phyloP scores from a whole-genome alignment of 306 rosid genomes.

The Sesbania bispinosa region DNA sequence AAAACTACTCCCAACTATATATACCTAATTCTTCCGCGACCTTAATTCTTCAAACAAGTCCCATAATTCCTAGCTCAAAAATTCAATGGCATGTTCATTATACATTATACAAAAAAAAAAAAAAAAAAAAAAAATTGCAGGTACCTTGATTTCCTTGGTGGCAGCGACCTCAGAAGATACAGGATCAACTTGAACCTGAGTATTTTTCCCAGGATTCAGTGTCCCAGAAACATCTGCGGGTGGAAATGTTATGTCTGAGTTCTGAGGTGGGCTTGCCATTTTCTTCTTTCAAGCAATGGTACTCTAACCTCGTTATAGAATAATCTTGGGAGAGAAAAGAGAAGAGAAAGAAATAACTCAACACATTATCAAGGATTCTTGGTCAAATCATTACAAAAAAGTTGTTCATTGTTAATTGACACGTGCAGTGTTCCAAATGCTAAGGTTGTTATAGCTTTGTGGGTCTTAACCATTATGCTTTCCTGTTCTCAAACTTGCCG shows the following conservation, averaged over 20 bases:
- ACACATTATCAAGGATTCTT: constrained; percentile 3
- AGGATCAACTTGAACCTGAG: constrained; percentile 41
- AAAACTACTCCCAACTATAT: too few relatives aligned
- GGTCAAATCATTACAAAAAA: neutral
- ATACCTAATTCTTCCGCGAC: too few relatives aligned
- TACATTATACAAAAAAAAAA: neutral
- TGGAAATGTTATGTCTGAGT: constrained; percentile 42
- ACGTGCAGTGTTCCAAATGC: constrained; percentile 22
- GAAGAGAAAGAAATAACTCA: neutral
- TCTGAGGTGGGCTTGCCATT: constrained; percentile 46
- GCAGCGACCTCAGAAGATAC: constrained; percentile 43
- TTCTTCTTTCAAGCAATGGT: constrained; percentile 8
- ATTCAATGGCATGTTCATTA: neutral
- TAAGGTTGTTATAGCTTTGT: constrained; percentile 24
- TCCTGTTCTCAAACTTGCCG: constrained; percentile 27
- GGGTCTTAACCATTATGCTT: neutral
- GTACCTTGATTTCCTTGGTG: constrained; percentile 49
- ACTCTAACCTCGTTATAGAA: constrained; percentile 6
- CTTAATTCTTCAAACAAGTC: neutral
- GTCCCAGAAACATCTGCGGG: constrained; percentile 36
- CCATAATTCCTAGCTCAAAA: too few relatives aligned
- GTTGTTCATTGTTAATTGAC: constrained; percentile 6
- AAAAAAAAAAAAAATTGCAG: neutral
- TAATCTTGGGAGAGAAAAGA: neutral
- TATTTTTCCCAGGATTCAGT: constrained; percentile 32